A percentile compares a stretch with the other conserved stretches of the same genome.
phyloP scores from a whole-genome alignment of 2,329 filamentous ascomycete species.

The Penicillium sp. region DNA sequence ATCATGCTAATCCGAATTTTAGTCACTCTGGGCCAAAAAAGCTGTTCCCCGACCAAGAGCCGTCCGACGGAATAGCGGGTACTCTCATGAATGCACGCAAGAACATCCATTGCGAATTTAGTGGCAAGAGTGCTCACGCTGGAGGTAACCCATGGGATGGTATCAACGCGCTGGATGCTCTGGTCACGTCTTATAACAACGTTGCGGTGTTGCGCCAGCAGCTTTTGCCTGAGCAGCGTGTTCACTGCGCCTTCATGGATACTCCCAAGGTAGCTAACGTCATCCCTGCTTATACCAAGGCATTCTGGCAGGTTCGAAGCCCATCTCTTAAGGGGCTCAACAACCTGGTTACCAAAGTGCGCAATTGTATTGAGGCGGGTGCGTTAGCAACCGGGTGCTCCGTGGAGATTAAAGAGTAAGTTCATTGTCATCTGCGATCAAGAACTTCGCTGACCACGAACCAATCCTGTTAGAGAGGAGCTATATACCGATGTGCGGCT shows the following conservation, averaged over 20 bases:
- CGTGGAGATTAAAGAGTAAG: conserved; percentile 41
- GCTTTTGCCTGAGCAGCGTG: conserved; percentile 58
- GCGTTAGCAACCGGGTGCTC: conserved; percentile 45
- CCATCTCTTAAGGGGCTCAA: conserved; percentile 51
- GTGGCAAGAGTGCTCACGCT: conserved; percentile 62
- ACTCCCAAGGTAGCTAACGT: conserved; percentile 63
- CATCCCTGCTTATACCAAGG: conserved; percentile 59
- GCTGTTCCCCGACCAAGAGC: conserved; percentile 34
- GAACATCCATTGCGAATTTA: conserved; percentile 49
- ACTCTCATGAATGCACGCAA: conserved; percentile 43
- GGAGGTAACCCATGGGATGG: conserved; percentile 65
- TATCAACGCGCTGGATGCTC: conserved; percentile 64
- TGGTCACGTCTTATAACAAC: conserved; percentile 55
- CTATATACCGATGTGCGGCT: conserved; percentile 55
- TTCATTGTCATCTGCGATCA: not conserved
- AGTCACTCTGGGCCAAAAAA: conserved; percentile 37
- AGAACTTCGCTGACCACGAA: not conserved
- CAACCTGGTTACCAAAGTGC: conserved; percentile 35
- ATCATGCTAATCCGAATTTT: not conserved
- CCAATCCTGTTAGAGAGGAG: conserved; percentile 27
- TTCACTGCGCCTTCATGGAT: conserved; percentile 62
- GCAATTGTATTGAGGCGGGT: conserved; percentile 45
- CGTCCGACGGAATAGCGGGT: conserved; percentile 35
- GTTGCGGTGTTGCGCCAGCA: conserved; percentile 63
- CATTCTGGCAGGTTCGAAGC: conserved; percentile 55